phyloP scores from a whole-genome alignment of 345 rosid species.

The Turritis glabra region DNA sequence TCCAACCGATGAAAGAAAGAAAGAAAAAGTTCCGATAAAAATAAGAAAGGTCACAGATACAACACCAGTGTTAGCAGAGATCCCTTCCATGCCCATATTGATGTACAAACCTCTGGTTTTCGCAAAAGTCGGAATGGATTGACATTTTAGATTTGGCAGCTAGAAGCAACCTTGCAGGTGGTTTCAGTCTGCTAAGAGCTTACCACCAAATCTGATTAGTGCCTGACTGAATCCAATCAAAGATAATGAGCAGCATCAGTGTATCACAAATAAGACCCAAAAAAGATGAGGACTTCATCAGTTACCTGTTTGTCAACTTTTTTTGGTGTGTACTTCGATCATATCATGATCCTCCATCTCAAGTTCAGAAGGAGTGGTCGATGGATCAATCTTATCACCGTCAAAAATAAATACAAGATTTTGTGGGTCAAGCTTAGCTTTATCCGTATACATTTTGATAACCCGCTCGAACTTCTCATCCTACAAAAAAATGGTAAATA shows the following conservation, averaged over 20 bases:
- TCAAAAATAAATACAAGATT: conserved; percentile 72
- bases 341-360: conserved; percentile 95
- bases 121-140: background rate
- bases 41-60: conserved; percentile 24
- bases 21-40: background rate
- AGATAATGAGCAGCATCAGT: conserved; percentile 6
- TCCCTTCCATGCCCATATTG: conserved; percentile 11
- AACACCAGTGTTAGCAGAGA: conserved; percentile 23
- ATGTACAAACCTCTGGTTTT: conserved; percentile 29
- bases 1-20: background rate
- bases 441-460: conserved; percentile 73
- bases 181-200: background rate
- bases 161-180: background rate
- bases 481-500: conserved; percentile 42
- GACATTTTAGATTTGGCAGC: conserved; percentile 18
- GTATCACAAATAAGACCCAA: background rate
- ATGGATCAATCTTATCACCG: conserved; percentile 70
- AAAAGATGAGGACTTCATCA: background rate
- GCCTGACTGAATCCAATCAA: conserved; percentile 10
- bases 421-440: conserved; percentile 48
- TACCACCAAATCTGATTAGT: background rate
- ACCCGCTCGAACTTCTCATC: conserved; percentile 86
- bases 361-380: conserved; percentile 68
- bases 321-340: conserved; percentile 69
- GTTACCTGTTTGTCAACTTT: conserved; percentile 45